Conservation (phyloP, 495 filamentous ascomycete genomes). For the Pyronema omphalodes region DNA sequence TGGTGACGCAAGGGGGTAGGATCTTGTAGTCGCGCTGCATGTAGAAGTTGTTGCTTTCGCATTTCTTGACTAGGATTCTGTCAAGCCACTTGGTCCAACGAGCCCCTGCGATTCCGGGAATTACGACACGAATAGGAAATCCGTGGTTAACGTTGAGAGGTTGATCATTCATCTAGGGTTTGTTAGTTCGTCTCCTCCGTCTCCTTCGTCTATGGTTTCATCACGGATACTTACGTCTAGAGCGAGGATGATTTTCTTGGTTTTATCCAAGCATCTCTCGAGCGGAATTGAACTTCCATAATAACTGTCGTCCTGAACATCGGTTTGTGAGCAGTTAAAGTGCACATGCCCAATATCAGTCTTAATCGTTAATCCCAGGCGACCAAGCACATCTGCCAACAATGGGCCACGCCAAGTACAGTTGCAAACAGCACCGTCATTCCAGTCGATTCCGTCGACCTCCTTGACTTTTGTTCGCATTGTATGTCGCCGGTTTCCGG, state of each 20-base stretch:
- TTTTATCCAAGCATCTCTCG: slow-evolving; percentile 29
- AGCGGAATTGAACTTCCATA: slow-evolving; percentile 38
- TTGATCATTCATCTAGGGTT: slow-evolving; percentile 28
- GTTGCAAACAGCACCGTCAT: slow-evolving; percentile 45
- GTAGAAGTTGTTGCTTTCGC: slow-evolving; percentile 32
- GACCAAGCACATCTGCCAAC: slow-evolving; percentile 34
- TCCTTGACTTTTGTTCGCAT: slow-evolving; percentile 45
- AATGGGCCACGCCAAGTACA: slow-evolving; percentile 39
- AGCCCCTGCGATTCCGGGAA: slow-evolving; percentile 34
- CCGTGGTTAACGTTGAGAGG: slow-evolving; percentile 31
- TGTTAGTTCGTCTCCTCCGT: not conserved
- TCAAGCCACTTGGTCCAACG: slow-evolving; percentile 40
- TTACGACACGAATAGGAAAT: slow-evolving; percentile 32
- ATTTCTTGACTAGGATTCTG: slow-evolving; percentile 29
- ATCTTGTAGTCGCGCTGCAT: slow-evolving; percentile 36
- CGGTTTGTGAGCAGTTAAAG: slow-evolving; percentile 35
- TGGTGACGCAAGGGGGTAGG: slow-evolving; percentile 30
- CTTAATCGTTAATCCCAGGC: slow-evolving; percentile 25
- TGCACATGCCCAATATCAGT: slow-evolving; percentile 29
- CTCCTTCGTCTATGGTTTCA: not conserved
- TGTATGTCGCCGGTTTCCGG: slow-evolving; percentile 44
- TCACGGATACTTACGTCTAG: slow-evolving; percentile 27
- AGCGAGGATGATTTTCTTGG: slow-evolving; percentile 36
- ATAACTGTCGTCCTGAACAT: slow-evolving; percentile 36
- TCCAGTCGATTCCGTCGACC: slow-evolving; percentile 45